Conservation (phyloP, 2,329 filamentous ascomycete genomes). For the Tetracladium maxilliforme region DNA sequence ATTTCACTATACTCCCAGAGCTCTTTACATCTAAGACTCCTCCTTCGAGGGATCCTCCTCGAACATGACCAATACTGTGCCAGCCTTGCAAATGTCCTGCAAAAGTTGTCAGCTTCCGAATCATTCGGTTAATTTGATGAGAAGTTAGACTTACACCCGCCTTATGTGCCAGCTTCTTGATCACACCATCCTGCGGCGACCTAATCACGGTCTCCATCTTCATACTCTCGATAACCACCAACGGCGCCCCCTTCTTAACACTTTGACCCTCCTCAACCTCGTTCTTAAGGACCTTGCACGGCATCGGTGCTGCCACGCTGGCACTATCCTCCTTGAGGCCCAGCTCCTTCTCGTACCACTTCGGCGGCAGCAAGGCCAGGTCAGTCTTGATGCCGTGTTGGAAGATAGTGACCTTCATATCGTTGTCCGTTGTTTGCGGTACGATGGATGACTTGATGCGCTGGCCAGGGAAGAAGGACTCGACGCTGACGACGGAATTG, state of each 20-base stretch:
- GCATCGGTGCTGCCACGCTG: constrained; percentile 87
- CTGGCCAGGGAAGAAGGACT: constrained; percentile 69
- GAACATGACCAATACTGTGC: constrained; percentile 61
- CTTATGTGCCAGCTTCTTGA: constrained; percentile 60
- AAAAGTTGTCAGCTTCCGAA: constrained; percentile 8
- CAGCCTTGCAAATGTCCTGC: constrained; percentile 66
- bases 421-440: constrained; percentile 32
- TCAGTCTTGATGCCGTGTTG: constrained; percentile 48
- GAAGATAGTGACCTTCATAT: constrained; percentile 65
- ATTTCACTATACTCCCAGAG: constrained; percentile 9
- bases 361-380: constrained; percentile 42
- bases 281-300: constrained; percentile 86
- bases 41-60: constrained; percentile 27
- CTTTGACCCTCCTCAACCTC: constrained; percentile 70
- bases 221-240: constrained; percentile 87
- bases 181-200: constrained; percentile 56
- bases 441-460: constrained; percentile 71
- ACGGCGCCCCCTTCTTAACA: constrained; percentile 72
- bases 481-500: constrained; percentile 23
- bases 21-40: constrained; percentile 11
- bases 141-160: constrained; percentile 44
- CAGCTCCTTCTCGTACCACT: constrained; percentile 78
- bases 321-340: constrained; percentile 69
- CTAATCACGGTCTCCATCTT: constrained; percentile 82
- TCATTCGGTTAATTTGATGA: constrained; percentile 2